Conservation (phyloP, 225 moss, liverwort and hornwort species). For the Lunularia cruciata region DNA sequence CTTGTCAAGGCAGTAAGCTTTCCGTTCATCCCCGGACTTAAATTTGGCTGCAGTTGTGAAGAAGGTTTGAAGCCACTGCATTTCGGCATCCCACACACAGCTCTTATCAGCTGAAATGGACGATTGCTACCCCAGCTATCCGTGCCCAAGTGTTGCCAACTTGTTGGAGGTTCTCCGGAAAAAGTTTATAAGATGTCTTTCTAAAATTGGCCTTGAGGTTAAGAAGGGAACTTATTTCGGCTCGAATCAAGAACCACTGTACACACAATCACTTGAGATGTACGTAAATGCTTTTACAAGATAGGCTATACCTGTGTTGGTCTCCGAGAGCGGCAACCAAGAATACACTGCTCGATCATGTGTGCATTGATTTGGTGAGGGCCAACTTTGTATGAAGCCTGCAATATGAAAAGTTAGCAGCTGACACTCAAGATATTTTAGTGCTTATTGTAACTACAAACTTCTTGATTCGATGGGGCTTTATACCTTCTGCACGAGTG, state of each 20-base stretch:
- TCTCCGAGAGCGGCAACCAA: slow-evolving; percentile 60
- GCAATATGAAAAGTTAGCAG: neutral
- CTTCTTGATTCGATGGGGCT: neutral
- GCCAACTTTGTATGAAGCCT: slow-evolving; percentile 90
- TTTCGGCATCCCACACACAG: too few species aligned
- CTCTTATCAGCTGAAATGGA: too few species aligned
- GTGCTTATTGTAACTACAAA: neutral
- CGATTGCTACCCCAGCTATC: too few species aligned
- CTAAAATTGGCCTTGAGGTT: too few species aligned
- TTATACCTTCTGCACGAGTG: slow-evolving; percentile 73
- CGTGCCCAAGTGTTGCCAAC: too few species aligned
- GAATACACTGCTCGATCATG: slow-evolving; percentile 78
- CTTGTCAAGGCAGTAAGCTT: slow-evolving; percentile 55
- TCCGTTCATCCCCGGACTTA: slow-evolving; percentile 63
- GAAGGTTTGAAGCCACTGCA: slow-evolving; percentile 82
- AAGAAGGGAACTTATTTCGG: too few species aligned
- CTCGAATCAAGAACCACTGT: too few species aligned
- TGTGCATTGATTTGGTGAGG: slow-evolving; percentile 72
- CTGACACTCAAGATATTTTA: neutral
- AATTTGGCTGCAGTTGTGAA: slow-evolving; percentile 64
- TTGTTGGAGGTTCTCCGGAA: too few species aligned
- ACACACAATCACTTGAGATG: too few species aligned
- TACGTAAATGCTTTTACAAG: too few species aligned
- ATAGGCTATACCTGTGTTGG: slow-evolving; percentile 51
- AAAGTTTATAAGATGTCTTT: too few species aligned